phyloP scores from a whole-genome alignment of 345 rosid genomes.

The Syzygium grande region DNA sequence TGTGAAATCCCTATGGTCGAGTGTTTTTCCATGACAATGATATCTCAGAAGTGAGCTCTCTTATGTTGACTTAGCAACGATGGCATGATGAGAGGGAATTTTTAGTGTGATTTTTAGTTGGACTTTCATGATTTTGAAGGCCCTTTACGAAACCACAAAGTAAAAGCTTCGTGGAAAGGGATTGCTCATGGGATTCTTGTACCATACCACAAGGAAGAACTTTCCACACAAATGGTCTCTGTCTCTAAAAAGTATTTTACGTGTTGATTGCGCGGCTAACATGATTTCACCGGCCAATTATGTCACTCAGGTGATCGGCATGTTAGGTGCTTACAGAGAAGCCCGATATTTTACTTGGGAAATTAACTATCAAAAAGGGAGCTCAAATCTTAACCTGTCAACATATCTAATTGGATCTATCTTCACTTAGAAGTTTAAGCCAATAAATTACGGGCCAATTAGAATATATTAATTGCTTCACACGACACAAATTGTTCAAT shows the following conservation, averaged over 20 bases:
- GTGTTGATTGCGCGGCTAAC: background rate
- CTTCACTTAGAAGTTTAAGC: too few species aligned
- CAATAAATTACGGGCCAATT: too few species aligned
- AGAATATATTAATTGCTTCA: too few species aligned
- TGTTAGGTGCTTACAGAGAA: too few species aligned
- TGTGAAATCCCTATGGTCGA: background rate
- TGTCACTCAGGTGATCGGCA: background rate
- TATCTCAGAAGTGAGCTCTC: background rate
- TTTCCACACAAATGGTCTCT: background rate
- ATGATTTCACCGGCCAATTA: background rate
- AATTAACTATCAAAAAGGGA: too few species aligned
- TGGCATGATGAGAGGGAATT: background rate
- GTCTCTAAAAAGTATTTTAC: background rate
- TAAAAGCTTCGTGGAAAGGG: background rate
- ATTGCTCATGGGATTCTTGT: background rate
- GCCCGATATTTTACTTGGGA: too few species aligned
- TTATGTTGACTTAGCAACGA: background rate
- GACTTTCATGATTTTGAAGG: conserved; percentile 4
- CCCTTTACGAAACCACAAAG: conserved; percentile 5
- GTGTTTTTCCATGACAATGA: background rate
- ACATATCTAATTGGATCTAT: too few species aligned
- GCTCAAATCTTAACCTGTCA: too few species aligned
- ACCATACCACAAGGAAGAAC: background rate
- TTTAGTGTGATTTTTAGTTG: background rate
- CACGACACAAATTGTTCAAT: too few species aligned